Evolutionary conservation across 306 rosid genomes (phyloP), one percentile per base, ranked within the genome.

Genomic region (Phaseolus lunatus): DNA sequence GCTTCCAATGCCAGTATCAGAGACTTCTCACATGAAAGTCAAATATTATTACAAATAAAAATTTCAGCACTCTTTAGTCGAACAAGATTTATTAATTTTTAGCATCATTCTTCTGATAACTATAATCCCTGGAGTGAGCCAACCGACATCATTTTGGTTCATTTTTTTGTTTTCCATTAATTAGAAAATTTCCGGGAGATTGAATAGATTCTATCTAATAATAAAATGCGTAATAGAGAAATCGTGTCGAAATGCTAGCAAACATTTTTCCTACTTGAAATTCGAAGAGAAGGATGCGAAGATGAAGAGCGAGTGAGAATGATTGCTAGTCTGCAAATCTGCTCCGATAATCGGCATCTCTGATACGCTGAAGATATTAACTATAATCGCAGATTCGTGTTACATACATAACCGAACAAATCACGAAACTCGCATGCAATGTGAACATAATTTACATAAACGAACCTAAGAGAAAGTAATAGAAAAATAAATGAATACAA

Each of bases 1-100:
- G 88, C 92, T 88, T 70, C 97, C 96, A 33, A 86, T 58, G 0
- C 99, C 99, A 6, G 99, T 90, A 84, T 92, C 99, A 54, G 97
- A 89, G 74, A 95, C 99, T 95, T 81, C 59, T 62, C 64, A 24
- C 18, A 35, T 47, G 8, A 85, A 82, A 71, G 22, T 82, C 53
- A 43, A 61, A 59, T 59, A 31, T 56, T 29, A 56, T 66, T 45
- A 11, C 29, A 20, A 80, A 54, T 3, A 1, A 33, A 67, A 74
- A n/a, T 0, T 0, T 24, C 33, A 23, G 27, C 56, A 53, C 23
- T 20, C 53, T 57, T 20, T 57, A 74, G 16, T 61, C 48, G 6
- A 16, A 16, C 44, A 61, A 1, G 12, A 59, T 13, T 59, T 2
- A 15, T 59, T 13, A 26, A 27, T 26, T 59, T 26, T 27, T 15